Evolutionary conservation across 495 filamentous ascomycete species (phyloP), one percentile per base, ranked within the genome.

Genomic region (Pyrenula aspistea): DNA sequence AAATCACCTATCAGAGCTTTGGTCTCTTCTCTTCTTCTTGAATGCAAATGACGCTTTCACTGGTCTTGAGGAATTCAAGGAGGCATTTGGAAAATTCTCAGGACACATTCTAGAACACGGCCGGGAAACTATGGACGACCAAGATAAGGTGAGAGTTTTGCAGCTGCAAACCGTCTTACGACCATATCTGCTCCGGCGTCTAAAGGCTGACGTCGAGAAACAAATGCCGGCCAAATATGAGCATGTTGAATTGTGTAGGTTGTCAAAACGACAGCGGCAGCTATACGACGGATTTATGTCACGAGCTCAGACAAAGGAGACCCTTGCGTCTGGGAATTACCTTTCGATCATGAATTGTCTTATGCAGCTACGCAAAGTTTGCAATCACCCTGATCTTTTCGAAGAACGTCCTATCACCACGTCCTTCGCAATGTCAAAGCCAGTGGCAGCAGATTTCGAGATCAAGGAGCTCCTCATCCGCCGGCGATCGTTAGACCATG

Each of bases 171-270:
- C 91, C 59, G 86, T 96, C 48, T 76, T 99, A 4, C 84, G 94
- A 22, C 94, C 94, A 1, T 96, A 95, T 68, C 82, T 99, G 12
- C 80, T 99, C 21, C 85, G 94, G 50, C 80, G 94, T 58, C 73
- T 99, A 47, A 99, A 99, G 71, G 88, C 91, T 50, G 94, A 99
- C 66, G 94, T 99, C 22, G 94, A 99, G 75, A 97, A 99, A 70
- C 92, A 97, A 64, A 96, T 99, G 90, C 94, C 94, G 0, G 90
- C 81, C 24, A 99, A 99, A 65, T 95, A 94, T 63, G 94, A 99
- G 65, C 90, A 95, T 66, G 89, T 99, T 25, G 86, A 96, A 53
- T 92, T 91, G 63, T 99, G 94, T 68, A 83, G 90, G 42, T 77
- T 99, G 1, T 96, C 91, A 12, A 95, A 96, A 66, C 83, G 94